Conservation (phyloP, 2,329 filamentous ascomycete genomes). For the Colletotrichum acutatum region DNA sequence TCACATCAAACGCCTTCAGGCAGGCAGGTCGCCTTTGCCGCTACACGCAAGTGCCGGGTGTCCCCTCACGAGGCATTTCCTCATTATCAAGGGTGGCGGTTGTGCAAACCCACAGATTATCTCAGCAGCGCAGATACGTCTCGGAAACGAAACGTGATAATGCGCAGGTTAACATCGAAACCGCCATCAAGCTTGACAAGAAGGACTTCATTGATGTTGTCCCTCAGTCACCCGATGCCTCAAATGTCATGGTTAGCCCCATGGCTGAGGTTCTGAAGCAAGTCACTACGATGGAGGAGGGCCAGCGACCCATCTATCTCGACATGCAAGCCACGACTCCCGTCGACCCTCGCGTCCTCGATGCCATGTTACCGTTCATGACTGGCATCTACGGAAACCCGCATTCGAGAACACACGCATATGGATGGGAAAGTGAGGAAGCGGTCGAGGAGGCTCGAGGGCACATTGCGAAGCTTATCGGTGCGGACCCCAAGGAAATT, state of each 20-base stretch:
- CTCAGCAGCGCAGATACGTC: conserved; percentile 76
- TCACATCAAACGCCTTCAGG: conserved; percentile 77
- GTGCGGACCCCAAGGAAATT: conserved; percentile 96
- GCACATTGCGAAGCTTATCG: conserved; percentile 87
- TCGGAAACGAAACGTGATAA: conserved; percentile 82
- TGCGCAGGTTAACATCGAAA: conserved; percentile 85
- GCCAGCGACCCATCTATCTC: conserved; percentile 93
- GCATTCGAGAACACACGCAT: conserved; percentile 96
- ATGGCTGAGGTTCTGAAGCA: conserved; percentile 89
- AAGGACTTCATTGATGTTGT: conserved; percentile 79
- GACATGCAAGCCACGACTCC: conserved; percentile 99
- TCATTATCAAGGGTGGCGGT: conserved; percentile 47
- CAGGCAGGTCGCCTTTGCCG: conserved; percentile 74
- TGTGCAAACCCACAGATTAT: conserved; percentile 40
- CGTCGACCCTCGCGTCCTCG: conserved; percentile 91
- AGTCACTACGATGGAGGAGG: conserved; percentile 92
- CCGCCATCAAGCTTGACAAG: conserved; percentile 87
- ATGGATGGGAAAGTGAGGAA: conserved; percentile 98
- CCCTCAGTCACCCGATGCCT: conserved; percentile 52
- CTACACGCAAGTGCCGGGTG: conserved; percentile 49
- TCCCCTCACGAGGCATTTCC: conserved; percentile 47
- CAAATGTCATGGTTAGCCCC: conserved; percentile 81
- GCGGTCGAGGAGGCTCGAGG: conserved; percentile 88
- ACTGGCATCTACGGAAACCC: conserved; percentile 96
- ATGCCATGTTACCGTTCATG: conserved; percentile 96